Percentiles rank a stretch among this genome's conserved stretches.
Conservation (phyloP, 345 rosid species). For the Erodium maritimum region DNA sequence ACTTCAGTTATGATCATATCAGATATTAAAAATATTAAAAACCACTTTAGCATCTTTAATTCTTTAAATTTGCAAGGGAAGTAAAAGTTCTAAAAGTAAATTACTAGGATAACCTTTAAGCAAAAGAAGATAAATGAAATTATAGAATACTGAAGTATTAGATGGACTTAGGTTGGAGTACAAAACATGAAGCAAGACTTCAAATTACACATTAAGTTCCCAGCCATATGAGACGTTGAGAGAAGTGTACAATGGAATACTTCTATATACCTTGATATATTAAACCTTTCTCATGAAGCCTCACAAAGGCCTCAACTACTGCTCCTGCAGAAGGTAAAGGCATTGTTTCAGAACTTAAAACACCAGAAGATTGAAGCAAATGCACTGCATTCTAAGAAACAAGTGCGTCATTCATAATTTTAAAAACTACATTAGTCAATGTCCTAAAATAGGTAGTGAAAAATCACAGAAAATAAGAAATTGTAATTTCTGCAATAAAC, state of each 20-base stretch:
- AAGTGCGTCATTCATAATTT: slow-evolving; percentile 1
- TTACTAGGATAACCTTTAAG: no score
- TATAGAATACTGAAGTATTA: no score
- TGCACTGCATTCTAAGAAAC: background rate
- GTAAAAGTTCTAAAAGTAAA: no score
- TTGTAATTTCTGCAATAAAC: background rate
- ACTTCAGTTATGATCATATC: no score
- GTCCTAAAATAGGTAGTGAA: background rate
- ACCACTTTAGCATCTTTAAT: no score
- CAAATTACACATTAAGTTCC: no score
- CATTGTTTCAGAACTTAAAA: slow-evolving; percentile 16
- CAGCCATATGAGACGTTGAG: no score
- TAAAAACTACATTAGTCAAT: background rate
- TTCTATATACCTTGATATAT: slow-evolving; percentile 63
- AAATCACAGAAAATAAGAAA: background rate
- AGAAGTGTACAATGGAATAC: background rate
- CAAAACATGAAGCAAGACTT: no score
- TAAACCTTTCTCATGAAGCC: slow-evolving; percentile 88
- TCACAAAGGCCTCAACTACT: slow-evolving; percentile 81
- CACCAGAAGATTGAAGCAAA: background rate
- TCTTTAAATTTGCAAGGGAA: no score
- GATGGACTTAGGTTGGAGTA: no score
- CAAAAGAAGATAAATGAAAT: no score
- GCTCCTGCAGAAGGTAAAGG: slow-evolving; percentile 43
- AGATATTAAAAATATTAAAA: no score